Evolutionary conservation across 257 asterid species (phyloP).

Genomic region (Catharanthus roseus): DNA sequence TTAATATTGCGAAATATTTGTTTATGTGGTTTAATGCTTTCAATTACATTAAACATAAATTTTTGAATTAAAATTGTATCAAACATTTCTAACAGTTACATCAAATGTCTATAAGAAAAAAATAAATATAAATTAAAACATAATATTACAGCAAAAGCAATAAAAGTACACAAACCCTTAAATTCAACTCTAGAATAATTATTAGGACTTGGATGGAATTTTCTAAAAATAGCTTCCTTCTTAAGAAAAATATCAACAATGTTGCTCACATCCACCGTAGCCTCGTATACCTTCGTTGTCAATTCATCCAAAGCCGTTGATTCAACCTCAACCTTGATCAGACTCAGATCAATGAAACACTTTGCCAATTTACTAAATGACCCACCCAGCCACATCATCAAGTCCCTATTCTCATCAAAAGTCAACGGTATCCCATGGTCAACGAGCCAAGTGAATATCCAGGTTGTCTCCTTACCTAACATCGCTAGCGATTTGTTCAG

Average conservation of each 20-base stretch:
- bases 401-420: not conserved
- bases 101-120: no score
- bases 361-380: not conserved
- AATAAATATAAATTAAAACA: no score
- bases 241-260: not conserved
- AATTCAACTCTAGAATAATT: no score
- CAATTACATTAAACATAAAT: no score
- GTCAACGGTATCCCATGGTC: conserved; percentile 23
- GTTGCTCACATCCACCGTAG: conserved; percentile 6
- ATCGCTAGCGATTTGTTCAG: conserved; percentile 24
- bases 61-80: no score
- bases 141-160: no score
- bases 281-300: conserved; percentile 9
- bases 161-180: no score
- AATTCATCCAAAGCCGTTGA: conserved; percentile 3
- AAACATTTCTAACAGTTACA: no score
- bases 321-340: no score
- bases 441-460: conserved; percentile 29
- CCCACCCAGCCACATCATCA: conserved; percentile 4
- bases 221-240: not conserved
- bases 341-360: not conserved
- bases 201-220: not conserved
- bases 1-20: no score
- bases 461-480: not conserved
- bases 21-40: no score